These are phyloP conservation scores for Sphagnum magellanicum DNA, from an alignment of 228 moss, liverwort and hornwort species.

Conservation along the genomic window DNA sequence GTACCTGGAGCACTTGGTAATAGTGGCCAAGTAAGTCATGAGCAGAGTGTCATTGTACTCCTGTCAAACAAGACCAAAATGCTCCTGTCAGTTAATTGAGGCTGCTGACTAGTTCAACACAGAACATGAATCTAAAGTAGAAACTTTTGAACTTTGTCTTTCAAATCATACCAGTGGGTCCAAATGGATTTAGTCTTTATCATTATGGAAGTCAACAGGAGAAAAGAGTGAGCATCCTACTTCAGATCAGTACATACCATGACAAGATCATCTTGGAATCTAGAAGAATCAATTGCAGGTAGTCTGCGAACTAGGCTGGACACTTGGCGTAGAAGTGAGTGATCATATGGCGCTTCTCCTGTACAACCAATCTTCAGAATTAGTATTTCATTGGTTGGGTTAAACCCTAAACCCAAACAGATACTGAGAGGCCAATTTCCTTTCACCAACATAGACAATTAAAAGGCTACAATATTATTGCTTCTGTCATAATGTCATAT, in stretches of 20 bases:
- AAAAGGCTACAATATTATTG: too few relatives aligned
- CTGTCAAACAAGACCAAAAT: conserved; percentile 24
- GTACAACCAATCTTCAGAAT: background rate
- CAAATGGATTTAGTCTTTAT: too few relatives aligned
- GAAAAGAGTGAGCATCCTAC: too few relatives aligned
- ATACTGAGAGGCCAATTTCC: too few relatives aligned
- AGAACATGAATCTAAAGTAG: too few relatives aligned
- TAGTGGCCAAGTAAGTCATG: conserved; percentile 95
- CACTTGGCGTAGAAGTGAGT: conserved; percentile 91
- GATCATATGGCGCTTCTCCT: conserved; percentile 94
- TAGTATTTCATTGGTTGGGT: too few relatives aligned
- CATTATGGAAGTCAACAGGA: too few relatives aligned
- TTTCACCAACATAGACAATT: too few relatives aligned
- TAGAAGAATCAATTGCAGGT: conserved; percentile 96
- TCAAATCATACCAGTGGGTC: too few relatives aligned
- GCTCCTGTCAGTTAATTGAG: background rate
- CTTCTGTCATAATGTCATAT: too few relatives aligned
- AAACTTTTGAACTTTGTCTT: too few relatives aligned
- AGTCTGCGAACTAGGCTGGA: conserved; percentile 95
- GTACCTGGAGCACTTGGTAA: conserved; percentile 97
- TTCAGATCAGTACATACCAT: conserved; percentile 43
- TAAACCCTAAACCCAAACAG: too few relatives aligned
- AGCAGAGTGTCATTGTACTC: conserved; percentile 97
- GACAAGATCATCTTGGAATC: conserved; percentile 97
- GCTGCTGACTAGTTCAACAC: background rate